A percentile compares a stretch with the other conserved stretches of the same genome.
phyloP scores from a whole-genome alignment of 768 basidiomycete genomes.

The Trametopsis cervina region DNA sequence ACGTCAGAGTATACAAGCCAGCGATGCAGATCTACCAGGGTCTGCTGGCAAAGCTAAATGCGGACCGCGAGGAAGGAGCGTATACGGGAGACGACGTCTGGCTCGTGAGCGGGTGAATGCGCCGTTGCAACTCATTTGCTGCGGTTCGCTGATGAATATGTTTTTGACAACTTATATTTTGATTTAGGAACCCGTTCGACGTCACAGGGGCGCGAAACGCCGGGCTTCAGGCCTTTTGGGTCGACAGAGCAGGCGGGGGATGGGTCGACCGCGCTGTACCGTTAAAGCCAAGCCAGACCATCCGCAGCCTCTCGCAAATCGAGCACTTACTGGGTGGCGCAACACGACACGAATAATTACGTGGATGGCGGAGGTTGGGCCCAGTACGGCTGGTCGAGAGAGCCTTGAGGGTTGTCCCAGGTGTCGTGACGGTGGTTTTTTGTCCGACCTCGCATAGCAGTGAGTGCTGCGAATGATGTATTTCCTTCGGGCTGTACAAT shows the following conservation, averaged over 20 bases:
- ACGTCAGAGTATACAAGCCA: slow-evolving; percentile 22
- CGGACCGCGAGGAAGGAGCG: not conserved
- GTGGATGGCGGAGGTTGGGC: too few species aligned
- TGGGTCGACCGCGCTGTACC: slow-evolving; percentile 19
- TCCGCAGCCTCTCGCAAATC: slow-evolving; percentile 15
- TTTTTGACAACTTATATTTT: not conserved
- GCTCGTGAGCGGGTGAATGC: slow-evolving; percentile 27
- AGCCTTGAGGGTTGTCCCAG: too few species aligned
- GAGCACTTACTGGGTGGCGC: slow-evolving; percentile 4
- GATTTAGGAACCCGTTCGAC: slow-evolving; percentile 26
- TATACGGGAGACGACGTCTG: slow-evolving; percentile 14
- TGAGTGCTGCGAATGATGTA: too few species aligned
- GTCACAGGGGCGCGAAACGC: slow-evolving; percentile 21
- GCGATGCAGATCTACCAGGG: slow-evolving; percentile 19
- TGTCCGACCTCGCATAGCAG: too few species aligned
- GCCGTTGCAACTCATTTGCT: too few species aligned
- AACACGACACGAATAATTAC: slow-evolving; percentile 4
- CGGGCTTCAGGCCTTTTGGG: slow-evolving; percentile 24
- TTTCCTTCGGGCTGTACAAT: too few species aligned
- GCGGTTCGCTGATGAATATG: too few species aligned
- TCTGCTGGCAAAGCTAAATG: slow-evolving; percentile 15
- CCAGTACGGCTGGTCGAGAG: too few species aligned
- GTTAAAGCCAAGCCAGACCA: slow-evolving; percentile 13
- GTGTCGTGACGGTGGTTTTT: too few species aligned
- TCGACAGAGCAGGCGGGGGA: slow-evolving; percentile 20